Evolutionary conservation across 192 early-diverging fungal species (phyloP), one percentile per base, ranked within the genome.

Genomic region (Rhizoclosmatium sp.): DNA sequence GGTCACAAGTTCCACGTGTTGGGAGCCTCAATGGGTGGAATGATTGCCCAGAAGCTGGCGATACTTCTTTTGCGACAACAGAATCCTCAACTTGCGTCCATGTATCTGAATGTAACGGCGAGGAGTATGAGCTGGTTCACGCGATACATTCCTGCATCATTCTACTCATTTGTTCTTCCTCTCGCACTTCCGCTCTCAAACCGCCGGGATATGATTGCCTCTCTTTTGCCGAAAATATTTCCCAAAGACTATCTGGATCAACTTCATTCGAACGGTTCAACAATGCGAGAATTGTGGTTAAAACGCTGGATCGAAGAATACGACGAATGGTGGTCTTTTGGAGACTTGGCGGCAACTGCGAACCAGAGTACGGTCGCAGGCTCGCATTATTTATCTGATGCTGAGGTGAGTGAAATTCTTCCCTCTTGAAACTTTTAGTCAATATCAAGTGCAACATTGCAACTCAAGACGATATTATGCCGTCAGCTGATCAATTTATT

Each of bases 11-110:
- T 94, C 39, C 91, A 95, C 78, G 23, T 94, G 19, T 89, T 16
- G 47, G 94, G 94, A 5, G 83, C 93, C 2, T 95, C 94, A 0
- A 81, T 95, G 85, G 94, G 94, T 21, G 93, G 92, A 19, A 95
- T 95, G 94, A 90, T 95, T 65, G 85, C 93, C 0, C 88, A 93
- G 67, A 91, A 93, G 68, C 71, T 93, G 73, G 87, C 83, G 19
- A 42, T 41, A 14, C 41, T 44, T 44, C 41, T 47, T 42, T 12
- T 48, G 39, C 67, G 67, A 0, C 7, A 69, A 41, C 7, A 19
- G 7, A 10, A n/a, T 10, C 54, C 54, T n/a, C 21, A 41, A 21
- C 41, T 69, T 10, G 67, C 67, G 39, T 69, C 67, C 44, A 16
- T 69, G 10, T 69, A 39, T 41, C 46, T 40, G 5, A 10, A 16